Base-by-base conservation (phyloP, 306 rosid species). In the barrel medic (Medicago truncatula) region DNA sequence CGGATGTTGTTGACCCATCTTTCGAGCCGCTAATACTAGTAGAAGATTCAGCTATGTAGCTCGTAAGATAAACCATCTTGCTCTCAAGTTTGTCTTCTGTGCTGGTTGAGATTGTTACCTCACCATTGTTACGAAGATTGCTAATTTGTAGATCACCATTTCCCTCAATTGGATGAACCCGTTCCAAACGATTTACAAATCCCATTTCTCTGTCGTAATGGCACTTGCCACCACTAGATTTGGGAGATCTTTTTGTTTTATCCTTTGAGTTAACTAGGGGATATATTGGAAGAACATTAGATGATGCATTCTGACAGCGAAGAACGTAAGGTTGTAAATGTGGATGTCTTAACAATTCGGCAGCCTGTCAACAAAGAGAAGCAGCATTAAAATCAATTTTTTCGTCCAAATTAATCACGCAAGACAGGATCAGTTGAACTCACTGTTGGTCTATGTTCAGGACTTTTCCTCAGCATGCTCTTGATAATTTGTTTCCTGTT, bases 391-490 rank as follows among this genome's bases (percentile, higher is more conserved):
- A 78, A 23, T 57, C 70, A 61, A 64, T 41, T 58, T 47, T 40
- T 60, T 63, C 16, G 31, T 61, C 40, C 13, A 5, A 78, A 71
- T 14, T 39, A 78, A 78, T 28, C 71, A 15, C 16, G 7, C 62
- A 52, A 28, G 23, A 70, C 59, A 66, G 58, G 57, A 61, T 79
- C 15, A 56, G 59, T 65, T 76, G 80, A 67, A 86, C 98, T 88
- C 80, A 91, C 98, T 18, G 98, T 93, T 50, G 98, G 97, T 86
- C 98, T 85, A 75, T 93, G 97, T 80, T 89, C 98, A 7, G 98
- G 98, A 74, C 87, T 93, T 89, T 91, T 93, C 88, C 98, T 88
- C 61, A 93, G 92, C 98, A 93, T 93, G 85, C 93, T 89, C 88
- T 91, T 93, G 76, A 93, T 93, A 70, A 93, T 85, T 80, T 93